Conservation (phyloP, 495 filamentous ascomycete genomes). For the Pseudevernia furfuracea region DNA sequence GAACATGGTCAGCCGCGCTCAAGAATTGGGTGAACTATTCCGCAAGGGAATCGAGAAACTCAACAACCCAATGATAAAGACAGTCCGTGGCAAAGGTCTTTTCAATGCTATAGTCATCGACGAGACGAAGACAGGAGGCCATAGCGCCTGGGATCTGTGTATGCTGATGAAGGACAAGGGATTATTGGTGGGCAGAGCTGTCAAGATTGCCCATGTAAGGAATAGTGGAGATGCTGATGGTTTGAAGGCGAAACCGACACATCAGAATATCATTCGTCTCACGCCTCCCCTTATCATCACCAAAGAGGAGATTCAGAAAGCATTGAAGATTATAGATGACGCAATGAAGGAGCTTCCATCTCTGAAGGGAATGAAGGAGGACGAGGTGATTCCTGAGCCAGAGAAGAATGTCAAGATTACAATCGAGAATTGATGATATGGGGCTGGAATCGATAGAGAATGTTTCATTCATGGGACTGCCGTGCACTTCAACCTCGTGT, state of each 20-base stretch:
- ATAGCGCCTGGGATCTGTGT: conserved; percentile 95
- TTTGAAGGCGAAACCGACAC: conserved; percentile 88
- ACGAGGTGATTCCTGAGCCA: conserved; percentile 39
- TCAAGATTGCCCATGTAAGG: conserved; percentile 38
- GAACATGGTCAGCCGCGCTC: conserved; percentile 72
- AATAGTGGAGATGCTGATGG: conserved; percentile 31
- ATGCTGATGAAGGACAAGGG: conserved; percentile 94
- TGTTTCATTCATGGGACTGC: not conserved
- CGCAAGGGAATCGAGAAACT: conserved; percentile 64
- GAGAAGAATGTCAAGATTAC: conserved; percentile 47
- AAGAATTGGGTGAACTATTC: conserved; percentile 76
- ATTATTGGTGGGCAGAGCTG: conserved; percentile 61
- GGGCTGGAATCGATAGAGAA: not conserved
- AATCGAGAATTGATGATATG: conserved; percentile 39
- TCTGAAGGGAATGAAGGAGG: conserved; percentile 41
- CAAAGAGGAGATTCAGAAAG: conserved; percentile 44
- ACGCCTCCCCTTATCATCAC: conserved; percentile 53
- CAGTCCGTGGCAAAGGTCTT: conserved; percentile 84
- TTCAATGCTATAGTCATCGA: conserved; percentile 97
- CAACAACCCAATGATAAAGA: conserved; percentile 70
- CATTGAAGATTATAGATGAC: conserved; percentile 44
- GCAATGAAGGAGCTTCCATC: conserved; percentile 44
- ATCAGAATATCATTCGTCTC: conserved; percentile 82
- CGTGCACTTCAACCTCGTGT: not conserved
- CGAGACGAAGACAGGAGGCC: conserved; percentile 73